phyloP scores from a whole-genome alignment of 345 rosid species.

The Gossypium sturtianum region DNA sequence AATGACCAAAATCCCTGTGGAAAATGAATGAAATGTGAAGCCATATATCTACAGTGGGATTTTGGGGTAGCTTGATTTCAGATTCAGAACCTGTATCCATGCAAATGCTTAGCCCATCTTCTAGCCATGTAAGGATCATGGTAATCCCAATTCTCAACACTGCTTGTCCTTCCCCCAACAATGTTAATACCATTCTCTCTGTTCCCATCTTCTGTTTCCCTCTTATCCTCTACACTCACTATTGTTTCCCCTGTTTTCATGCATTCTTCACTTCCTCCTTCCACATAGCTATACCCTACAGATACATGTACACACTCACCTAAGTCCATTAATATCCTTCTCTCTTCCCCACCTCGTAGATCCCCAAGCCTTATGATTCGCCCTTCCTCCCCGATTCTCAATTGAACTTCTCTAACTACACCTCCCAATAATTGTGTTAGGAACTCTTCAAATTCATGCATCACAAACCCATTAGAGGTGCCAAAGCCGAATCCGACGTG shows the following conservation, averaged over 20 bases:
- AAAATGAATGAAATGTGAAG: constrained; percentile 9
- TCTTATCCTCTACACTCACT: constrained; percentile 39
- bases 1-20: constrained; percentile 15
- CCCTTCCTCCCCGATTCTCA: constrained; percentile 63
- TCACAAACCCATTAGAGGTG: constrained; percentile 57
- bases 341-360: constrained; percentile 63
- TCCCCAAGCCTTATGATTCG: constrained; percentile 51
- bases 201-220: constrained; percentile 27
- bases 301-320: constrained; percentile 36
- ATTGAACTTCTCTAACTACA: constrained; percentile 50
- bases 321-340: constrained; percentile 49
- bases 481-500: constrained; percentile 77
- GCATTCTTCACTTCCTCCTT: constrained; percentile 50
- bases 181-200: constrained; percentile 22
- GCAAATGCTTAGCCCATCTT: constrained; percentile 84
- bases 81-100: constrained; percentile 52
- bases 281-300: constrained; percentile 63
- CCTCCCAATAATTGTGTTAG: constrained; percentile 55
- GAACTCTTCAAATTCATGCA: constrained; percentile 79
- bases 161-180: constrained; percentile 45
- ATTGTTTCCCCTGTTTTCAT: constrained; percentile 45
- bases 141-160: constrained; percentile 60
- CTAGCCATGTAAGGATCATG: constrained; percentile 77
- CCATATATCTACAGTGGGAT: neutral
- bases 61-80: constrained; percentile 12